phyloP scores from a whole-genome alignment of 2,329 filamentous ascomycete genomes.

The Periconia digitata region DNA sequence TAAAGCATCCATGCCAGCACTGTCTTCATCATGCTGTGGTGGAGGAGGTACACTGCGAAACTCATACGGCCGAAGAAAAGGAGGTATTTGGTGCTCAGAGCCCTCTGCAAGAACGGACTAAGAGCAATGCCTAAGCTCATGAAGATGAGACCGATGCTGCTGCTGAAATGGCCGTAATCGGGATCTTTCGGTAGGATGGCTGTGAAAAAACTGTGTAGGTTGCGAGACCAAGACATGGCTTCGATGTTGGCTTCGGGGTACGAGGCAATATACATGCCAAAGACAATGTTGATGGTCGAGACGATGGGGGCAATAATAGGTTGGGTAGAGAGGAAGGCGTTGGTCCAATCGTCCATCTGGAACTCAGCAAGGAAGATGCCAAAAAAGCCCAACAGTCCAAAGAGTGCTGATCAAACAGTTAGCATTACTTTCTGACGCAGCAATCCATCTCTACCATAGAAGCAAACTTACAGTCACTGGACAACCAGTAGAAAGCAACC shows the following conservation, averaged over 20 bases:
- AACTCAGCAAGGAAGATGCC: slow-evolving; percentile 11
- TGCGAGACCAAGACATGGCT: slow-evolving; percentile 8
- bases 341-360: slow-evolving; percentile 8
- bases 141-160: slow-evolving; percentile 9
- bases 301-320: slow-evolving; percentile 4
- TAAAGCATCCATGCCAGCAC: slow-evolving; percentile 10
- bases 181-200: slow-evolving; percentile 6
- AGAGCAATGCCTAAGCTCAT: slow-evolving; percentile 6
- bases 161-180: slow-evolving; percentile 7
- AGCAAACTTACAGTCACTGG: slow-evolving; percentile 4
- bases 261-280: slow-evolving; percentile 7
- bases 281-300: slow-evolving; percentile 6
- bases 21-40: slow-evolving; percentile 9
- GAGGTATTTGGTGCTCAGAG: slow-evolving; percentile 3
- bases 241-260: slow-evolving; percentile 9
- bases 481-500: slow-evolving; percentile 8
- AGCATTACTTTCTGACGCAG: background rate
- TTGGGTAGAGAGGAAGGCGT: slow-evolving; percentile 7
- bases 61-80: slow-evolving; percentile 9
- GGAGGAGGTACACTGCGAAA: slow-evolving; percentile 9
- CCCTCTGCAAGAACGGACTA: slow-evolving; percentile 5
- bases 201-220: slow-evolving; percentile 4
- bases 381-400: slow-evolving; percentile 10
- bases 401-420: slow-evolving; percentile 4
- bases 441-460: too few relatives aligned